Evolutionary conservation across 495 filamentous ascomycete species (phyloP), one percentile per base, ranked within the genome.

Genomic region (Clavariopsis aquatica): DNA sequence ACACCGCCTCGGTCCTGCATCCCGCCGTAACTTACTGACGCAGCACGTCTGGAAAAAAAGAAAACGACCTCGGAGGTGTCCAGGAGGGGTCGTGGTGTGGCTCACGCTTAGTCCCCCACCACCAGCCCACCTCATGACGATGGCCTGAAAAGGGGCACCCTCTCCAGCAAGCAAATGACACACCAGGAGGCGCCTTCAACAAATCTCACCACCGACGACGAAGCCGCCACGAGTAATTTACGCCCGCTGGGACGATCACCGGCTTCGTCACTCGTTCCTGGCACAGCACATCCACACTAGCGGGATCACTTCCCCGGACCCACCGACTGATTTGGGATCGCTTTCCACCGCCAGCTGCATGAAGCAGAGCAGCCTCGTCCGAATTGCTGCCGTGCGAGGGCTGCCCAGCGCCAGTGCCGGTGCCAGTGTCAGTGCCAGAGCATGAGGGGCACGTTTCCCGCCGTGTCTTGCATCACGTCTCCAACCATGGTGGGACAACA

Each of bases 241-340:
- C 29, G 41, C 34, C 27, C 49, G 13, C 54, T 31, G 43, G 57
- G 52, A 27, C 53, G 62, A 70, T 70, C 67, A 52, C 36, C 67
- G 46, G 49, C 62, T 51, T 61, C 58, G 52, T 64, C 52, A 57
- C 57, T 62, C 57, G 67, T 70, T 70, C 67, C 67, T 70, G 62
- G 49, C 62, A 46, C 47, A 19, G 19, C 60, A 17, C 19, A 41
- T 62, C 61, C 66, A 52, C 38, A 51, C 49, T 47, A 58, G 31
- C 67, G 67, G 57, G 67, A 70, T 63, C 51, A 60, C 67, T 70
- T 70, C 67, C 67, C 67, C 67, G 67, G 67, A 70, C 67, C 67
- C 67, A 70, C 67, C 31, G 23, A 15, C 45, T 47, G 47, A 54
- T 26, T 56, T 69, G 60, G 65, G 43, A 52, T 26, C 52, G 27